Evolutionary conservation across 2,329 filamentous ascomycete species (phyloP), one percentile per base, ranked within the genome.

Genomic region (Daldinia sp.): DNA sequence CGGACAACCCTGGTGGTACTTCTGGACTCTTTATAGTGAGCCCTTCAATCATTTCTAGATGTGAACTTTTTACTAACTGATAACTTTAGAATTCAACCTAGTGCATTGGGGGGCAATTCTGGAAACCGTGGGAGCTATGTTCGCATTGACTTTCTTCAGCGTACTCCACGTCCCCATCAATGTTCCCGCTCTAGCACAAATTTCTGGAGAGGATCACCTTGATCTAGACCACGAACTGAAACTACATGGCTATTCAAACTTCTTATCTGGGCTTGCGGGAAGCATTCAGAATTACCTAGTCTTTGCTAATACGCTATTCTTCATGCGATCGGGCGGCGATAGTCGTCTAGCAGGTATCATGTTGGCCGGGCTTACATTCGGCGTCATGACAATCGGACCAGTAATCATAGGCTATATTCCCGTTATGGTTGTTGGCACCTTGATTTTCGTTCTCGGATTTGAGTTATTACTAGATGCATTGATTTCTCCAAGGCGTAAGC

Each of bases 121-220:
- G n/a, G 89, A 93, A 72, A 94, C 91, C 1, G 84, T 97, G 27
- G 95, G 95, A 0, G 94, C 95, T 27, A 98, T 99, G 92, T 88
- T 99, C 71, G 95, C 95, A 0, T 80, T 99, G 63, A 98, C 95
- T 0, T 99, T 99, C 81, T 99, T 99, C 72, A 95, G 95, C 53
- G 90, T 99, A 58, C 85, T 99, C 2, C 95, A 99, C 75, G 95
- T 99, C 2, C 95, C 95, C 0, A 99, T 99, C 78, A 99, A 99
- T 72, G 94, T 99, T 3, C 95, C 95, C 2, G 95, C 95, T 2
- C 80, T 99, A 61, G 95, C 93, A 0, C 90, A 97, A 49, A 93
- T 93, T 29, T 92, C 91, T 3, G 93, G 93, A 41, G 94, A 98
- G 76, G 95, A 99, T 74, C 91, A 98, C 73, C 85, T 96, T 27